Conservation (phyloP, 805 yeast genomes). For the Ogataea methanolica region DNA sequence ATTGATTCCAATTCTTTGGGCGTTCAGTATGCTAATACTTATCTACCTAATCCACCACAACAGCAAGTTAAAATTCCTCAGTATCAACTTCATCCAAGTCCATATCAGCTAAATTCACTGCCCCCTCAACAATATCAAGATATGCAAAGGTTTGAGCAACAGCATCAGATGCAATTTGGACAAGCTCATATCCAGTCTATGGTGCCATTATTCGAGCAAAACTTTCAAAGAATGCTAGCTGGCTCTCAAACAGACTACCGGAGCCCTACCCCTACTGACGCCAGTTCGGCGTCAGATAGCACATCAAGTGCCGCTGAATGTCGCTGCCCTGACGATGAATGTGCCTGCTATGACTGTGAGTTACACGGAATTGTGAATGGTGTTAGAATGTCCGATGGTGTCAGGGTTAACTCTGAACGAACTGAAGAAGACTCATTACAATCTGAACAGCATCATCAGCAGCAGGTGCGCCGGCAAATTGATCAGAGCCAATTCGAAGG, state of each 20-base stretch:
- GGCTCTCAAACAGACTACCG: background rate
- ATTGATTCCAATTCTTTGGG: too few relatives aligned
- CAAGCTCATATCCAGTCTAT: conserved; percentile 21
- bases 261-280: background rate
- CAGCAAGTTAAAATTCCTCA: too few relatives aligned
- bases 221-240: conserved; percentile 7
- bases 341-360: conserved; percentile 32
- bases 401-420: conserved; percentile 11
- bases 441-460: background rate
- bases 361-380: conserved; percentile 31
- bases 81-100: too few relatives aligned
- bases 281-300: conserved; percentile 1
- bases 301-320: conserved; percentile 20
- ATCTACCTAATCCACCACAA: too few relatives aligned
- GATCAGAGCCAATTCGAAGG: background rate
- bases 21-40: too few relatives aligned
- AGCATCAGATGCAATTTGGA: conserved; percentile 16
- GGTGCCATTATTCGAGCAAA: conserved; percentile 9
- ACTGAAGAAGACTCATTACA: conserved; percentile 3
- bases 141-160: background rate
- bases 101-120: background rate
- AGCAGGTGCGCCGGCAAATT: background rate
- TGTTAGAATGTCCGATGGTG: conserved; percentile 26
- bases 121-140: background rate
- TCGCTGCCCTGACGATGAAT: conserved; percentile 28